Conservation (phyloP, 2,329 filamentous ascomycete species). For the Nemania diffusa region DNA sequence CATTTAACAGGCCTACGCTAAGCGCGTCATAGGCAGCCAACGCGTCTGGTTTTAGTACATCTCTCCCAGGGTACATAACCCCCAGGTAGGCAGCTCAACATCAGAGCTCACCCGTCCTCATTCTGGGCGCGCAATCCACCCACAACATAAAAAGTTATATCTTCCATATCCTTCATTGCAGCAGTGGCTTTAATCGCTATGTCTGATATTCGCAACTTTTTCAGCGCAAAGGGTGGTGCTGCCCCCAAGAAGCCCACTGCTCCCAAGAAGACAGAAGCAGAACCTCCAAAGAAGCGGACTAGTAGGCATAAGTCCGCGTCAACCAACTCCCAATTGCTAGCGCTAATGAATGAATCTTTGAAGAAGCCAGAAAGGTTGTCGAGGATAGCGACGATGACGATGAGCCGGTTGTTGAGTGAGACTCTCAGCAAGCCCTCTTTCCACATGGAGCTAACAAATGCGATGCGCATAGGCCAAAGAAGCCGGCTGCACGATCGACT, state of each 20-base stretch:
- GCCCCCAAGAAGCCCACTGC: constrained; percentile 61
- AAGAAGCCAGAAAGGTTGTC: constrained; percentile 74
- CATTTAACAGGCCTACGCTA: neutral
- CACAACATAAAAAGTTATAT: constrained; percentile 10
- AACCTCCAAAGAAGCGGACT: constrained; percentile 57
- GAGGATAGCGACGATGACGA: constrained; percentile 86
- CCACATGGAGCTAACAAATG: constrained; percentile 32
- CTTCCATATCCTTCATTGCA: neutral
- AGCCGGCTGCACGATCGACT: constrained; percentile 60
- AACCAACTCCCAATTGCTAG: neutral
- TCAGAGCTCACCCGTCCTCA: constrained; percentile 14
- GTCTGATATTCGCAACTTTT: constrained; percentile 94
- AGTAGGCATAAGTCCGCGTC: constrained; percentile 53
- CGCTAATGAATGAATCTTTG: constrained; percentile 6
- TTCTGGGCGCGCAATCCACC: constrained; percentile 11
- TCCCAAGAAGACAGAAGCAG: constrained; percentile 58
- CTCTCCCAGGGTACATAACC: neutral
- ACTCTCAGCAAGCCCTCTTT: neutral
- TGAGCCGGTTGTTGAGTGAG: constrained; percentile 60
- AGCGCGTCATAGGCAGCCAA: constrained; percentile 38
- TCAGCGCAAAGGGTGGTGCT: constrained; percentile 77
- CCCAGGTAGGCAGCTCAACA: neutral
- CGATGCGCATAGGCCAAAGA: constrained; percentile 61
- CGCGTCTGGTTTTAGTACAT: constrained; percentile 30
- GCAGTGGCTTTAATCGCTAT: constrained; percentile 57